Evolutionary conservation across 495 filamentous ascomycete genomes (phyloP), one percentile per base, ranked within the genome.

Genomic region (Astrothelium macrocarpum): DNA sequence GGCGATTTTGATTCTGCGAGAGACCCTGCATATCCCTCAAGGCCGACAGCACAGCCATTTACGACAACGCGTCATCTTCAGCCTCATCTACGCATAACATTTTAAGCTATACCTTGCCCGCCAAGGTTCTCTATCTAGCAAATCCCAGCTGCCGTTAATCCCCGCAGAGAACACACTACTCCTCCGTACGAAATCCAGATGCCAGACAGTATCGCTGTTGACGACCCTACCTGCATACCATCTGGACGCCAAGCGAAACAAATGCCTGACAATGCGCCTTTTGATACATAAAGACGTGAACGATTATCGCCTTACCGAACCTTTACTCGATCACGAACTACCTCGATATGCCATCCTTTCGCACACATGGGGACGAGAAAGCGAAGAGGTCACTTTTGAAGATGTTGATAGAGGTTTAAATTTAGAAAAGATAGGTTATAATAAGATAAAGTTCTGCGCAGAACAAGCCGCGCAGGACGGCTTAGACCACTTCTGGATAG

Each of bases 311-410:
- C 1, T 20, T 16, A 49, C 45, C 45, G 45, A 49, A 14, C 5
- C 12, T 14, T 20, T 49, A 5, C 5, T 49, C 9, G 9, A 23
- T 18, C 12, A 49, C 20, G 45, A 39, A 5, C 34, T 39, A 39
- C 43, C 43, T 11, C 43, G 43, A 49, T 70, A 70, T 61, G 61
- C 63, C 26, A 68, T 68, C 53, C 59, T 68, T 34, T 68, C 66
- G 11, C 66, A 68, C 43, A 65, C 42, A 23, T 68, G 63, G 66
- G 64, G 59, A 9, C 2, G 25, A 4, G 49, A 58, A 1, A 53
- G 65, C 23, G 43, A 59, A 28, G 66, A 66, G 25, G 59, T 68
- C 46, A 62, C 20, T 18, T 66, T 42, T 45, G 42, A 66, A 12
- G 64, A 65, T 42, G 28, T 62, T 4, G 9, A 28, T 1, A 18